Conservation (phyloP, 345 rosid species). For the Salix arbutifolia region DNA sequence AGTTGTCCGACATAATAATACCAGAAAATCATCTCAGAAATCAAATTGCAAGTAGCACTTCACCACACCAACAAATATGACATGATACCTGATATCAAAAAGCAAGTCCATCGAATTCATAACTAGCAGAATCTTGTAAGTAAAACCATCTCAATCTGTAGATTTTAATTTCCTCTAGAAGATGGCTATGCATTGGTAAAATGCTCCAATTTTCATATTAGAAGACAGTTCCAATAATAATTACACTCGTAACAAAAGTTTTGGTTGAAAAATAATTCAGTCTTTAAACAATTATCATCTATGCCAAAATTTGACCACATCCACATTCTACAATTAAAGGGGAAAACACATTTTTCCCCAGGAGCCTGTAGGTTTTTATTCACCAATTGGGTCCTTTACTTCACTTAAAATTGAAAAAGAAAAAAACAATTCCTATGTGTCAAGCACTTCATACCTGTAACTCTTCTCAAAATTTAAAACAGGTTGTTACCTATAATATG, state of each 20-base stretch:
- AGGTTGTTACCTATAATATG: neutral
- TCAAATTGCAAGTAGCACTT: slow-evolving; percentile 5
- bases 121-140: neutral
- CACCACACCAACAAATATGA: neutral
- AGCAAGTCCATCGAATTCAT: neutral
- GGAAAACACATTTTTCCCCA: neutral
- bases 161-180: neutral
- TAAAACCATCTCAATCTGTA: neutral
- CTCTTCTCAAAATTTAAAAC: neutral
- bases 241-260: neutral
- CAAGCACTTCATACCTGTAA: neutral
- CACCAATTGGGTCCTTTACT: neutral
- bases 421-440: neutral
- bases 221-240: neutral
- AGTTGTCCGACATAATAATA: neutral
- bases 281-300: neutral
- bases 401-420: neutral
- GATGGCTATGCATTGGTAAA: neutral
- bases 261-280: neutral
- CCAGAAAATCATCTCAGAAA: neutral
- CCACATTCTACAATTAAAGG: neutral
- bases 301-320: neutral
- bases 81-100: neutral
- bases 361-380: neutral
- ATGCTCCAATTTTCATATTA: neutral